A percentile compares a stretch with the other conserved stretches of the same genome.
These are phyloP conservation scores for Rhizomucor pusillus DNA, from an alignment of 371 early-diverging fungal genomes.

Conservation along the genomic window DNA sequence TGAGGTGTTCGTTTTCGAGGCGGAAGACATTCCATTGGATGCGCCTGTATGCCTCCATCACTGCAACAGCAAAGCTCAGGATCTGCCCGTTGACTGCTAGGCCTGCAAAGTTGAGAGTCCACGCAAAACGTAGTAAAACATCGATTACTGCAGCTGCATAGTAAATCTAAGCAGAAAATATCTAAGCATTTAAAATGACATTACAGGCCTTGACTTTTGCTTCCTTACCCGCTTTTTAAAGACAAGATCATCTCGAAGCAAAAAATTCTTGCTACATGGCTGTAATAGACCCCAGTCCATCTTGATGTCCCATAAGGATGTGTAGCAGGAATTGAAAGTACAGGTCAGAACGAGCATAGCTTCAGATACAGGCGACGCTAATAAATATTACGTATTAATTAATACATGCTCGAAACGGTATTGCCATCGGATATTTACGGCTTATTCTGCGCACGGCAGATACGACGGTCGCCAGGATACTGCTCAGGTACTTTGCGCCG, in stretches of 20 bases:
- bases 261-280: constrained; percentile 48
- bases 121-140: constrained; percentile 70
- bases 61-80: constrained; percentile 38
- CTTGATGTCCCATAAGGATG: constrained; percentile 78
- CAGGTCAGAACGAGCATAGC: constrained; percentile 56
- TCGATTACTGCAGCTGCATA: constrained; percentile 72
- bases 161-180: constrained; percentile 50
- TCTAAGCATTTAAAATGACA: neutral
- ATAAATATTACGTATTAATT: constrained; percentile 12
- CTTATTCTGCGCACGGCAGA: constrained; percentile 28
- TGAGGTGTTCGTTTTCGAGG: constrained; percentile 88
- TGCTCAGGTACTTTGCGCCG: constrained; percentile 47
- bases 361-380: constrained; percentile 24
- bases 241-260: constrained; percentile 69
- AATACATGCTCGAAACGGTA: neutral
- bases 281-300: constrained; percentile 90
- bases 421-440: constrained; percentile 19
- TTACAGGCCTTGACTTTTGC: neutral
- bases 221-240: constrained; percentile 40
- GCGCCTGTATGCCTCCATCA: constrained; percentile 67
- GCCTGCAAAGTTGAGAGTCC: constrained; percentile 56
- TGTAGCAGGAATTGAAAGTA: constrained; percentile 57
- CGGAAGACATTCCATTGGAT: constrained; percentile 89
- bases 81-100: constrained; percentile 8
- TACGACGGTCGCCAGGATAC: constrained; percentile 30